A percentile compares a stretch with the other conserved stretches of the same genome.
phyloP scores from a whole-genome alignment of 805 yeast genomes.

The Peterozyma toletana region DNA sequence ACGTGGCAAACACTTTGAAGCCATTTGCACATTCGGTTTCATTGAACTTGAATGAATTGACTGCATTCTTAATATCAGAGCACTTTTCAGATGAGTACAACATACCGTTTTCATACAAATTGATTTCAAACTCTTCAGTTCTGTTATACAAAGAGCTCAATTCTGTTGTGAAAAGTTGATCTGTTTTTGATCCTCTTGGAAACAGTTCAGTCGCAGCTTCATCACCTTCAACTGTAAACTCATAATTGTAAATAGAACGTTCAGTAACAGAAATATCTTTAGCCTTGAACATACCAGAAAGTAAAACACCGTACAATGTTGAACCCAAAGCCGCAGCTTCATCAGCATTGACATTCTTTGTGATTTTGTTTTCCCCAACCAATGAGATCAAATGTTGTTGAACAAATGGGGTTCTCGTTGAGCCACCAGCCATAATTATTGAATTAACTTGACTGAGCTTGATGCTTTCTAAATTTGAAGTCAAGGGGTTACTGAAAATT shows the following conservation, averaged over 20 bases:
- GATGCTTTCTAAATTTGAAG: conserved; percentile 13
- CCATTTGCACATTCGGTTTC: conserved; percentile 30
- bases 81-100: conserved; percentile 20
- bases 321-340: conserved; percentile 91
- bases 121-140: conserved; percentile 12
- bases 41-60: conserved; percentile 24
- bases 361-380: conserved; percentile 52
- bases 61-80: conserved; percentile 5
- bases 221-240: conserved; percentile 23
- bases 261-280: conserved; percentile 56
- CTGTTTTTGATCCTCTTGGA: conserved; percentile 35
- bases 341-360: conserved; percentile 90
- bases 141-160: conserved; percentile 23
- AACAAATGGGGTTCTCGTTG: conserved; percentile 84
- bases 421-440: conserved; percentile 82
- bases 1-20: conserved; percentile 29
- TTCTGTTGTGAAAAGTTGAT: conserved; percentile 24
- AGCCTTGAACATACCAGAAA: conserved; percentile 62
- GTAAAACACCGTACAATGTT: conserved; percentile 71
- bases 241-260: conserved; percentile 42
- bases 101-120: conserved; percentile 31
- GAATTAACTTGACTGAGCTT: conserved; percentile 41
- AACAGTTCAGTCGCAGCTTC: conserved; percentile 28
- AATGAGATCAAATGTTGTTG: conserved; percentile 51
- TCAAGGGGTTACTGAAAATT: conserved; percentile 34